Percentiles rank a stretch among this genome's conserved stretches.
Evolutionary conservation across 768 basidiomycete species (phyloP).

Genomic region (Lyophyllum decastes): DNA sequence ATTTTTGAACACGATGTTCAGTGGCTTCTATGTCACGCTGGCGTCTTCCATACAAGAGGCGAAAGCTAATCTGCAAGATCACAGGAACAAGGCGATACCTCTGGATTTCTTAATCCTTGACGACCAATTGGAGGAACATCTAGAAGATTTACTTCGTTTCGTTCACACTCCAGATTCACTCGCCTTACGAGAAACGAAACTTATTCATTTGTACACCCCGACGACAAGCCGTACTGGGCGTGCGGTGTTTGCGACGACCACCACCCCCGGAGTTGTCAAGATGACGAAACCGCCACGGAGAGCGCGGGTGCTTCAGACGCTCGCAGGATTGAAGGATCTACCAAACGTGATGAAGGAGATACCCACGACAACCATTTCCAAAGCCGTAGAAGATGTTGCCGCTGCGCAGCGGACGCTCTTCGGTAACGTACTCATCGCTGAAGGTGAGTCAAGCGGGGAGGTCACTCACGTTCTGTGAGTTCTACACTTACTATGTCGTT

Average conservation of each 20-base stretch:
- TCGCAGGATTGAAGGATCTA: constrained; percentile 60
- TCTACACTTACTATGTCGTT: not conserved
- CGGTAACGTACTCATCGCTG: constrained; percentile 72
- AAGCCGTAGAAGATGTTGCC: constrained; percentile 47
- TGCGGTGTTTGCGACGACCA: constrained; percentile 49
- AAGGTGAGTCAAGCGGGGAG: constrained; percentile 43
- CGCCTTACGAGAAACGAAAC: constrained; percentile 54
- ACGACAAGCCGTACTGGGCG: constrained; percentile 59
- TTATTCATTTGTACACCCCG: constrained; percentile 74
- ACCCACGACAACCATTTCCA: constrained; percentile 36
- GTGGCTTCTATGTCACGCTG: constrained; percentile 49
- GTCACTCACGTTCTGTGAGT: not conserved
- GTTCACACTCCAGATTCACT: constrained; percentile 40
- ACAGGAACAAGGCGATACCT: constrained; percentile 27
- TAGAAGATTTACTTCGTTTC: constrained; percentile 56
- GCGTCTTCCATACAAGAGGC: constrained; percentile 48
- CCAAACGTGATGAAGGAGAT: constrained; percentile 42
- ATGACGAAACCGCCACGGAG: constrained; percentile 75
- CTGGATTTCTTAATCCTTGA: constrained; percentile 72
- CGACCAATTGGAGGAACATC: constrained; percentile 59
- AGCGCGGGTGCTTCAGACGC: constrained; percentile 57
- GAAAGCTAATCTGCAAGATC: constrained; percentile 39
- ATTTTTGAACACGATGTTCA: constrained; percentile 58
- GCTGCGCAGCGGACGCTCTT: constrained; percentile 55
- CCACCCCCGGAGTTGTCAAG: constrained; percentile 56